These are phyloP conservation scores for Raddia distichophylla DNA, from an alignment of 176 grass and related monocot species.

Conservation along the genomic window DNA sequence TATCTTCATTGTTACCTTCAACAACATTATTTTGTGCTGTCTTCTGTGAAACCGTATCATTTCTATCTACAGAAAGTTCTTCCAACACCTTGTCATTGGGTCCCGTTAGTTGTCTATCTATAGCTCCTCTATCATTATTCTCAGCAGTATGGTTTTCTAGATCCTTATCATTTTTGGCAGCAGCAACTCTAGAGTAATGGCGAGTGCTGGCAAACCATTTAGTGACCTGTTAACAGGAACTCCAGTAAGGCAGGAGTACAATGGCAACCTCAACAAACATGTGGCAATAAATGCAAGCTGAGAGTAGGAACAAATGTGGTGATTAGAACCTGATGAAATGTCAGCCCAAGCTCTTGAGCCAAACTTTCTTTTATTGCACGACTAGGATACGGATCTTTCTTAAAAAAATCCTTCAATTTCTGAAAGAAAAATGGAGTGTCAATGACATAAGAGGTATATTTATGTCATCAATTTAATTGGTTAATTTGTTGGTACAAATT, in stretches of 20 bases:
- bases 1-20: slow-evolving; percentile 43
- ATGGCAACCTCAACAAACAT: slow-evolving; percentile 2
- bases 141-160: slow-evolving; percentile 27
- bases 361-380: slow-evolving; percentile 56
- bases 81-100: slow-evolving; percentile 19
- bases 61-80: slow-evolving; percentile 34
- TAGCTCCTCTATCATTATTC: slow-evolving; percentile 29
- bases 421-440: slow-evolving; percentile 30
- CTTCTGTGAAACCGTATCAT: slow-evolving; percentile 28
- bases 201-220: slow-evolving; percentile 66
- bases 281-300: slow-evolving; percentile 1
- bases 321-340: slow-evolving; percentile 56
- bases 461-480: slow-evolving; percentile 16
- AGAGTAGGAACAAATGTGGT: slow-evolving; percentile 1
- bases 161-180: slow-evolving; percentile 40
- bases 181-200: slow-evolving; percentile 45
- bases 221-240: slow-evolving; percentile 51
- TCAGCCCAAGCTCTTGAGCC: slow-evolving; percentile 62
- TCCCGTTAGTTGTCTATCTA: slow-evolving; percentile 26
- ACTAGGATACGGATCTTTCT: slow-evolving; percentile 70
- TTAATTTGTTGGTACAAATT: slow-evolving; percentile 14
- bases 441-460: slow-evolving; percentile 14
- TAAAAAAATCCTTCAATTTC: slow-evolving; percentile 54
- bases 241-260: slow-evolving; percentile 37
- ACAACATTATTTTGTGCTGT: slow-evolving; percentile 36